Percentiles rank a stretch among this genome's conserved stretches.
These are phyloP conservation scores for Isoetes taiwanensis DNA, from an alignment of 75 land plant species.

Conservation along the genomic window DNA sequence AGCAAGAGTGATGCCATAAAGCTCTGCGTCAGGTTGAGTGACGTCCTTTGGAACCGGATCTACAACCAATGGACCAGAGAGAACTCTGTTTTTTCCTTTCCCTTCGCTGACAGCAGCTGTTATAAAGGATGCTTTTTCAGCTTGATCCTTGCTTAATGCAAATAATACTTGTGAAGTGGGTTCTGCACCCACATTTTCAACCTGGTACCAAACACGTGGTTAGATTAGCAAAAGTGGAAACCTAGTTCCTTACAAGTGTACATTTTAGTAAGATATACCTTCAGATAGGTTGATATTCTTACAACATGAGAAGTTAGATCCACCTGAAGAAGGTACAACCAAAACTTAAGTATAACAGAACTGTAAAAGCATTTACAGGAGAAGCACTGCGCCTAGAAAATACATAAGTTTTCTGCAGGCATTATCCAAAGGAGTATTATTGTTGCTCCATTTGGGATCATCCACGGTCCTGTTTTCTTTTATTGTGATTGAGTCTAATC, in stretches of 20 bases:
- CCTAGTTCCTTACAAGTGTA: background rate
- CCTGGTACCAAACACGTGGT: slow-evolving; percentile 31
- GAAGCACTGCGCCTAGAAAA: too few relatives aligned
- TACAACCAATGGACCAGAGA: slow-evolving; percentile 20
- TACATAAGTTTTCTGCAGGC: too few relatives aligned
- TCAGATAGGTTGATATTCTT: slow-evolving; percentile 38
- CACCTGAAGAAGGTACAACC: too few relatives aligned
- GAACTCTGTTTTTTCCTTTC: slow-evolving; percentile 40
- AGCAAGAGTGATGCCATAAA: slow-evolving; percentile 44
- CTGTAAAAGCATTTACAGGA: too few relatives aligned
- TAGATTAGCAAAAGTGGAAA: background rate
- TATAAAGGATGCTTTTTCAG: slow-evolving; percentile 46
- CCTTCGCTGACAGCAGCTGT: slow-evolving; percentile 36
- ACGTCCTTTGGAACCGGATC: slow-evolving; percentile 23
- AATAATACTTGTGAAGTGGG: slow-evolving; percentile 43
- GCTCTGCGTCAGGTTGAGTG: slow-evolving; percentile 30
- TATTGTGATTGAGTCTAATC: too few relatives aligned
- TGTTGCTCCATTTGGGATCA: too few relatives aligned
- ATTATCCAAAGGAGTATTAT: too few relatives aligned
- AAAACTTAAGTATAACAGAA: too few relatives aligned
- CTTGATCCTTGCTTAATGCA: slow-evolving; percentile 40
- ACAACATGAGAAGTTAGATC: slow-evolving; percentile 71
- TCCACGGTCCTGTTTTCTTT: too few relatives aligned
- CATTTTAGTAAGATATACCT: slow-evolving; percentile 21
- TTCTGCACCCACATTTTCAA: slow-evolving; percentile 51